These are phyloP conservation scores for Pleurotus pulmonarius DNA, from an alignment of 768 basidiomycete species.

Conservation along the genomic window DNA sequence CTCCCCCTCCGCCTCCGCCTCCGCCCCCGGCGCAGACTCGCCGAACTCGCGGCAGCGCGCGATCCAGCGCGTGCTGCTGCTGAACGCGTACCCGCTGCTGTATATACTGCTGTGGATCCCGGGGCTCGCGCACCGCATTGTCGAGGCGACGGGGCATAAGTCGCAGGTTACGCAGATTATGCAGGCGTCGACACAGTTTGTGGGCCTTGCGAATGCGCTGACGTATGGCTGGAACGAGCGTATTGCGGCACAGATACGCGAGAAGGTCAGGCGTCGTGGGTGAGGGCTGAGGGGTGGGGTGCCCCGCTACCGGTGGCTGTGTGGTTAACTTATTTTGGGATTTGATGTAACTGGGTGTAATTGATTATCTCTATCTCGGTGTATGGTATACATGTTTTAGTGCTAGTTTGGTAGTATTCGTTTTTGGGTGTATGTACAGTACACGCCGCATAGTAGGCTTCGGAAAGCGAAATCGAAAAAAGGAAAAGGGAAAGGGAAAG, in stretches of 20 bases:
- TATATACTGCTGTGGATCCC: constrained; percentile 15
- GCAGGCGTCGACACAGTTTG: constrained; percentile 12
- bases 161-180: constrained; percentile 7
- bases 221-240: constrained; percentile 14
- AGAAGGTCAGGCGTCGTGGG: not conserved
- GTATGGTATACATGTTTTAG: too few species aligned
- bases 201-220: constrained; percentile 13
- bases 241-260: constrained; percentile 6
- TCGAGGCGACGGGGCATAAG: constrained; percentile 11
- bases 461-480: too few species aligned
- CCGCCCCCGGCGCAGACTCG: not conserved
- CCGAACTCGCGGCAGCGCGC: constrained; percentile 4
- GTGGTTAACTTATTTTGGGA: too few species aligned
- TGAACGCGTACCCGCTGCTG: constrained; percentile 13
- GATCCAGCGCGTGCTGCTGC: constrained; percentile 8
- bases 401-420: too few species aligned
- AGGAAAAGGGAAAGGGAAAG: too few species aligned
- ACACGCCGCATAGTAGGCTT: too few species aligned
- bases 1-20: not conserved
- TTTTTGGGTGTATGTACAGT: too few species aligned
- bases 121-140: constrained; percentile 12
- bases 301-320: too few species aligned
- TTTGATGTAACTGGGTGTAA: too few species aligned
- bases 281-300: not conserved
- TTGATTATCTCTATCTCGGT: too few species aligned